Percentiles rank a stretch among this genome's conserved stretches.
phyloP scores from a whole-genome alignment of 2,329 filamentous ascomycete genomes.

The Verticillium tricorpus region DNA sequence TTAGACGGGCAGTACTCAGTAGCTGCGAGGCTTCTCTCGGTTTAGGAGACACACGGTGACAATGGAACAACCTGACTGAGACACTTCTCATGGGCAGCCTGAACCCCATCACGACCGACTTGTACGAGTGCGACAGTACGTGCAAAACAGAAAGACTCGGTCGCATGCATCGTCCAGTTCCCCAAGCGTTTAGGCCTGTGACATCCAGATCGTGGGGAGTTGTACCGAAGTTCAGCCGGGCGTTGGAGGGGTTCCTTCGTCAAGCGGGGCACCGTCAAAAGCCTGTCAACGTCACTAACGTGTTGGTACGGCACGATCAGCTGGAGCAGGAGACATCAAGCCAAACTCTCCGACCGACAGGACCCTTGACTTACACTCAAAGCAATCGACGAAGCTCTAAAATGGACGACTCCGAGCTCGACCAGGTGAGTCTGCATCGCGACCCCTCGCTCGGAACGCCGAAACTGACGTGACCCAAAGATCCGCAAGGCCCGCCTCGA shows the following conservation, averaged over 20 bases:
- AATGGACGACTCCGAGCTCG: constrained; percentile 41
- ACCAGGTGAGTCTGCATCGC: constrained; percentile 24
- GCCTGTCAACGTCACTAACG: neutral
- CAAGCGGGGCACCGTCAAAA: neutral
- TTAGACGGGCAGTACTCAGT: too few relatives aligned
- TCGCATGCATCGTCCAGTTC: too few relatives aligned
- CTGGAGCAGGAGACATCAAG: neutral
- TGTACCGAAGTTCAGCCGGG: neutral
- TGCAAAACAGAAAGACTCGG: too few relatives aligned
- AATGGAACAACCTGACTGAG: too few relatives aligned
- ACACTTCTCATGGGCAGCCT: too few relatives aligned
- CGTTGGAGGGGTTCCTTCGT: neutral
- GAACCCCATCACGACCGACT: too few relatives aligned
- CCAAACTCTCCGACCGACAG: neutral
- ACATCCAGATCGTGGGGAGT: too few relatives aligned
- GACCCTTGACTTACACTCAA: neutral
- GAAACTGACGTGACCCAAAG: constrained; percentile 35
- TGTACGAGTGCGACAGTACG: too few relatives aligned
- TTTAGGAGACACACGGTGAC: too few relatives aligned
- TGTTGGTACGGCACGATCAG: neutral
- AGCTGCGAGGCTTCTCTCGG: too few relatives aligned
- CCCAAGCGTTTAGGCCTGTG: too few relatives aligned
- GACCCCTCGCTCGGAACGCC: neutral
- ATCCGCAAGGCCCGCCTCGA: constrained; percentile 89
- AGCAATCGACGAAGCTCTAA: neutral